phyloP scores from a whole-genome alignment of 495 filamentous ascomycete genomes.

The Annulohypoxylon nitens region DNA sequence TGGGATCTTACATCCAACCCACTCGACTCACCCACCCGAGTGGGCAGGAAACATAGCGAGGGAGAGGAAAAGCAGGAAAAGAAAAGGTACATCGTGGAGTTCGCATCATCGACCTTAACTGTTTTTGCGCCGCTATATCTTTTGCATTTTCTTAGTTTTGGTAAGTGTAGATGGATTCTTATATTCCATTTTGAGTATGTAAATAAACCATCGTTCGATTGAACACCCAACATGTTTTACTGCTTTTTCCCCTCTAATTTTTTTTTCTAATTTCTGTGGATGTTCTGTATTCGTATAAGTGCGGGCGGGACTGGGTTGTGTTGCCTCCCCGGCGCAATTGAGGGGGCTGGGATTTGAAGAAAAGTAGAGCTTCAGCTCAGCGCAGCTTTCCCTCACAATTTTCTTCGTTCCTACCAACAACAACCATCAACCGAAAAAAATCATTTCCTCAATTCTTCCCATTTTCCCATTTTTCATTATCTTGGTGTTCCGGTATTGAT shows the following conservation, averaged over 20 bases:
- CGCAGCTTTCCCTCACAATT: constrained; percentile 20
- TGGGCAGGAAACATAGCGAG: constrained; percentile 16
- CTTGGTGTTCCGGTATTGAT: constrained; percentile 8
- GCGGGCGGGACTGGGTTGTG: constrained; percentile 27
- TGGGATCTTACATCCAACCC: constrained; percentile 26
- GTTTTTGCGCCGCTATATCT: constrained; percentile 13
- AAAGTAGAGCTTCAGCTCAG: constrained; percentile 16
- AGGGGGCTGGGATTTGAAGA: constrained; percentile 44
- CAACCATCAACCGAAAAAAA: constrained; percentile 7
- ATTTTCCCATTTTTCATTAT: constrained; percentile 17
- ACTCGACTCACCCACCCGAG: constrained; percentile 11
- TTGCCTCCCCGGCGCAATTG: constrained; percentile 39
- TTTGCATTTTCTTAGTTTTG: constrained; percentile 1
- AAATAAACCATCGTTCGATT: constrained; percentile 3
- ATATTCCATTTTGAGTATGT: constrained; percentile 16
- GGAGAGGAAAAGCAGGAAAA: constrained; percentile 6
- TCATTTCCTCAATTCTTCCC: constrained; percentile 11
- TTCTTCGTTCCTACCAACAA: constrained; percentile 20
- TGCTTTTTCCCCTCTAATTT: constrained; percentile 7
- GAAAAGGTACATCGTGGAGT: constrained; percentile 14
- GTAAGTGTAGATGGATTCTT: constrained; percentile 20
- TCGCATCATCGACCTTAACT: constrained; percentile 15
- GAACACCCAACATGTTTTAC: not conserved
- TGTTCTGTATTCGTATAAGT: constrained; percentile 29
- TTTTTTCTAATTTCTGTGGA: not conserved